Evolutionary conservation across 1,284 basidiomycete genomes (phyloP).

Genomic region (Quambalaria eucalypti): DNA sequence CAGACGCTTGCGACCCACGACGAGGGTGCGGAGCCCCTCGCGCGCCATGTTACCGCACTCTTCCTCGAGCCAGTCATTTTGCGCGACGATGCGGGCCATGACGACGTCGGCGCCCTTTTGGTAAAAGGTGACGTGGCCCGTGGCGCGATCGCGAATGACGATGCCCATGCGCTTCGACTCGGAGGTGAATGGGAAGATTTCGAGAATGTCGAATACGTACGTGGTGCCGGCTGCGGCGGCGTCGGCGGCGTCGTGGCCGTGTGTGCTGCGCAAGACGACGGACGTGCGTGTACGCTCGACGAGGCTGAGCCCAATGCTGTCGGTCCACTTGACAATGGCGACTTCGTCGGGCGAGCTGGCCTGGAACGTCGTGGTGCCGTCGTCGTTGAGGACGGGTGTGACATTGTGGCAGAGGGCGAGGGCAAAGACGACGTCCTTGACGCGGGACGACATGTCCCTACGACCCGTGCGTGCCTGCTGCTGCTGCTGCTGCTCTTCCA

Average conservation of each 20-base stretch:
- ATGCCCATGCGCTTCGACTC: constrained; percentile 99
- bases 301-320: constrained; percentile 82
- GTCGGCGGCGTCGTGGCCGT: too few relatives aligned
- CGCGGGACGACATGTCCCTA: constrained; percentile 85
- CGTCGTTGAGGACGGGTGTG: constrained; percentile 87
- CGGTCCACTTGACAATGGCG: constrained; percentile 96
- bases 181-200: constrained; percentile 92
- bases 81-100: constrained; percentile 85
- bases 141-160: constrained; percentile 68
- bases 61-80: constrained; percentile 98
- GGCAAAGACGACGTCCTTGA: constrained; percentile 87
- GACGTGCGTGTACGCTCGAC: constrained; percentile 75
- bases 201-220: constrained; percentile 73
- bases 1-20: constrained; percentile 75
- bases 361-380: constrained; percentile 88
- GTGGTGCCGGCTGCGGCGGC: constrained; percentile 16
- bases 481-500: not conserved
- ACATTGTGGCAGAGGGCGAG: constrained; percentile 96
- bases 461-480: constrained; percentile 53
- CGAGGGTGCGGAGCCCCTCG: constrained; percentile 87
- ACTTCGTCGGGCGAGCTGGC: constrained; percentile 98
- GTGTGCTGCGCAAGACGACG: constrained; percentile 55
- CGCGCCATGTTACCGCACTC: constrained; percentile 98
- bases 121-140: constrained; percentile 74
- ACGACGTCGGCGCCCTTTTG: constrained; percentile 98